Evolutionary conservation across 805 yeast genomes (phyloP).

Genomic region (Metschnikowia orientalis): DNA sequence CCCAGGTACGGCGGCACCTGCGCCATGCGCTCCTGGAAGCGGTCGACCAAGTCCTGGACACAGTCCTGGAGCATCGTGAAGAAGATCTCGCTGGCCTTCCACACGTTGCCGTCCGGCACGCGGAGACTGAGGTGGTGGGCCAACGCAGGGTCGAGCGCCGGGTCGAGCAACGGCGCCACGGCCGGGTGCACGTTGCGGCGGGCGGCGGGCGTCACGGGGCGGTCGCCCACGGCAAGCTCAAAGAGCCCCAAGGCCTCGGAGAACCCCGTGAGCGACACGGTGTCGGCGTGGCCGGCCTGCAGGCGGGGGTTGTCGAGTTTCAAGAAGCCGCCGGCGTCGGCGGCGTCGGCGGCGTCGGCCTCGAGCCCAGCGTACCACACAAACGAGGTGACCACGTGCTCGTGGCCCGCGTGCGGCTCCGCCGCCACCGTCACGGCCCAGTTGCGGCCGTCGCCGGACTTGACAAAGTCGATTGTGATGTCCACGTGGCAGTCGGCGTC

Average conservation of each 20-base stretch:
- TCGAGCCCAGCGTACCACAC: slow-evolving; percentile 79
- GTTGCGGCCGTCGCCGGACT: slow-evolving; percentile 60
- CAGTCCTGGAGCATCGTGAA: slow-evolving; percentile 67
- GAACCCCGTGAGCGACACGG: slow-evolving; percentile 38
- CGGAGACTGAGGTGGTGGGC: slow-evolving; percentile 64
- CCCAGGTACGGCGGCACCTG: slow-evolving; percentile 45
- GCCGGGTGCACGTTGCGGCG: slow-evolving; percentile 39
- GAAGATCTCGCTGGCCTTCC: slow-evolving; percentile 79
- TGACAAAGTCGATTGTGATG: slow-evolving; percentile 70
- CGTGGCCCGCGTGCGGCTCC: slow-evolving; percentile 48
- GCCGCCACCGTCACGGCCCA: slow-evolving; percentile 82
- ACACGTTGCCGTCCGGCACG: slow-evolving; percentile 66
- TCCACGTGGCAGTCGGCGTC: slow-evolving; percentile 64
- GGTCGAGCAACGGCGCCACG: slow-evolving; percentile 24
- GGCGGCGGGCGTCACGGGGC: slow-evolving; percentile 14
- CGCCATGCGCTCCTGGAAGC: slow-evolving; percentile 16
- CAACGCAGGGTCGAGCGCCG: slow-evolving; percentile 51
- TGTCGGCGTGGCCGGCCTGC: slow-evolving; percentile 32
- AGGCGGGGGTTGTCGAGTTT: slow-evolving; percentile 22
- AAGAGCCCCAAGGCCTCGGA: slow-evolving; percentile 69
- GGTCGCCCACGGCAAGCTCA: slow-evolving; percentile 52
- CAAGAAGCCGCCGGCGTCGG: slow-evolving; percentile 21
- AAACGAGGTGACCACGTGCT: slow-evolving; percentile 53
- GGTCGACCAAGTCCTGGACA: slow-evolving; percentile 42
- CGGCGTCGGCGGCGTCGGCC: slow-evolving; percentile 23